Evolutionary conservation across 805 yeast genomes (phyloP), one percentile per base, ranked within the genome.

Genomic region (Danielia reshetovae): DNA sequence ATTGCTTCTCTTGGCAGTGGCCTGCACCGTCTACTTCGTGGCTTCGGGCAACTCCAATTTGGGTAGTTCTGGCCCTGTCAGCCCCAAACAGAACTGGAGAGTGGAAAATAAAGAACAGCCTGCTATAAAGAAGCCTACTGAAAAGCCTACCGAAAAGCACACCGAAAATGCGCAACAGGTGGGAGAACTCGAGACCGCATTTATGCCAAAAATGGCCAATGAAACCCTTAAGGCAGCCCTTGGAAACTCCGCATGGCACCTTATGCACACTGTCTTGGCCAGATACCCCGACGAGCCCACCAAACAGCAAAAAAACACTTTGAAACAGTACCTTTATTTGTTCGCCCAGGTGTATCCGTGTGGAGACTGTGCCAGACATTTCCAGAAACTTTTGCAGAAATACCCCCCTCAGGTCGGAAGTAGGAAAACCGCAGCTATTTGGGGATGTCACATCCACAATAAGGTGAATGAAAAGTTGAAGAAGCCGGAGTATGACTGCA

Each of bases 331-430:
- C 55, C 71, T 93, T 14, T 62, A 75, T 15, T 64, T 85, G 23
- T 93, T 89, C 62, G 88, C 93, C 1, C 86, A 89, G 49, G 90
- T 93, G 7, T 93, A 93, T 46, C 98, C 98, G 0, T 90, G 97
- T 62, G 95, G 95, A 3, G 97, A 90, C 55, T 93, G 97, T 62
- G 97, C 98, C 0, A 70, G 85, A 45, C 97, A 93, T 59, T 93
- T 93, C 59, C 82, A 75, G 44, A 62, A 74, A 52, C 62, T 90
- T 45, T 60, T 93, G 37, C 52, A 65, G 37, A 70, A 81, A 49
- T 80, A 68, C 51, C 97, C 98, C 1, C 96, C 96, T 2, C 98
- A 93, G 52, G 71, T 82, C 3, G 68, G 77, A 6, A 72, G 83
- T 15, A 70, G 96, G 38, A 77, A 79, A 42, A 74, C 77, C 3